Conservation (phyloP, 257 asterid species). For the Solanum sejunctum region DNA sequence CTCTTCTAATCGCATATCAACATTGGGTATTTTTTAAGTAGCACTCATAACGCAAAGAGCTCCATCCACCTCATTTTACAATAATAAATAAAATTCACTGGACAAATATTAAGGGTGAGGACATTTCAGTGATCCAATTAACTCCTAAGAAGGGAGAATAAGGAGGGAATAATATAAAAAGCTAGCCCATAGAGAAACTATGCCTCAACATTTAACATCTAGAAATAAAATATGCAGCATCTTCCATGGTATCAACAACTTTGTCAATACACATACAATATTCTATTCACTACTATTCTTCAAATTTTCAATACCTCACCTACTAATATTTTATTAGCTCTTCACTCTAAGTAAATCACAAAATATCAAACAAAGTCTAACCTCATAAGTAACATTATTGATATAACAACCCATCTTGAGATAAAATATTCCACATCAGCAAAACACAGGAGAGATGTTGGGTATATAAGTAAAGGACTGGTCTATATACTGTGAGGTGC, state of each 20-base stretch:
- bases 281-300: not conserved
- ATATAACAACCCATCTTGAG: too few relatives aligned
- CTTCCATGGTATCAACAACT: not conserved
- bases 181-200: not conserved
- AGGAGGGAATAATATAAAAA: not conserved
- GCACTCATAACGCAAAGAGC: not conserved
- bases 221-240: not conserved
- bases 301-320: not conserved
- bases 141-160: not conserved
- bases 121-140: not conserved
- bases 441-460: too few relatives aligned
- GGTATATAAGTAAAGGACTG: too few relatives aligned
- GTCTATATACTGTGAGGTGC: too few relatives aligned
- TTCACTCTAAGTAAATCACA: too few relatives aligned
- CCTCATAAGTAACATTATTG: too few relatives aligned
- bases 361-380: too few relatives aligned
- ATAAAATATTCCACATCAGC: too few relatives aligned
- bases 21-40: not conserved
- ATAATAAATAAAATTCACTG: not conserved
- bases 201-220: not conserved
- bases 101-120: not conserved
- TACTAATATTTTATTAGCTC: too few relatives aligned
- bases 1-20: not conserved
- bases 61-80: not conserved
- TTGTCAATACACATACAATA: not conserved